A percentile compares a stretch with the other conserved stretches of the same genome.
phyloP scores from a whole-genome alignment of 805 yeast genomes.

The Priceomyces fermenticarens region DNA sequence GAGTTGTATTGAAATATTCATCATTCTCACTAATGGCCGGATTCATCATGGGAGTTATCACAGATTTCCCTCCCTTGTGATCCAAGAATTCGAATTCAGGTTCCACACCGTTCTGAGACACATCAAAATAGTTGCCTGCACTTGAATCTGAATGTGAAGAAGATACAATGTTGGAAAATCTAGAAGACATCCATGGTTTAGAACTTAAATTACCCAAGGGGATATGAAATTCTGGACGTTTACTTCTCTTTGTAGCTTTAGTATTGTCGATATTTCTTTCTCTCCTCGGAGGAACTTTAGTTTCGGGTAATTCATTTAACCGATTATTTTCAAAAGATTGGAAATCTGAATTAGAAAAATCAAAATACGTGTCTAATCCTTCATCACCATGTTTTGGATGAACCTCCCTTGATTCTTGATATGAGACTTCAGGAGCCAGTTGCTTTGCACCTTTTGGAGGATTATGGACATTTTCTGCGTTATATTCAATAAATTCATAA shows the following conservation, averaged over 20 bases:
- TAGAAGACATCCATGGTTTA: conserved; percentile 7
- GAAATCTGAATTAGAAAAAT: conserved; percentile 2
- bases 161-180: conserved; percentile 8
- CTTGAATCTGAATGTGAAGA: conserved; percentile 19
- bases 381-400: background rate
- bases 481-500: background rate
- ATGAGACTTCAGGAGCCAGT: too few species aligned
- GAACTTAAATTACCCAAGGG: conserved; percentile 21
- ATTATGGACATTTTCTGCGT: background rate
- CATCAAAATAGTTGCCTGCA: conserved; percentile 11
- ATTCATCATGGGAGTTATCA: conserved; percentile 30
- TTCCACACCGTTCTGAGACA: conserved; percentile 10
- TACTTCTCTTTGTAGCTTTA: conserved; percentile 2
- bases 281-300: background rate
- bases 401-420: too few species aligned
- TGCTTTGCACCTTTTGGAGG: too few species aligned
- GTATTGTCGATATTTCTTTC: background rate
- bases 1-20: conserved; percentile 11
- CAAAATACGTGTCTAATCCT: conserved; percentile 4
- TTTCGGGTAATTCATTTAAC: background rate
- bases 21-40: conserved; percentile 23
- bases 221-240: conserved; percentile 26
- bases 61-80: conserved; percentile 8
- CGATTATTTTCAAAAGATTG: background rate
- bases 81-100: conserved; percentile 13